Conservation (phyloP, 177 flowering plant genomes). For the Telopea speciosissima region DNA sequence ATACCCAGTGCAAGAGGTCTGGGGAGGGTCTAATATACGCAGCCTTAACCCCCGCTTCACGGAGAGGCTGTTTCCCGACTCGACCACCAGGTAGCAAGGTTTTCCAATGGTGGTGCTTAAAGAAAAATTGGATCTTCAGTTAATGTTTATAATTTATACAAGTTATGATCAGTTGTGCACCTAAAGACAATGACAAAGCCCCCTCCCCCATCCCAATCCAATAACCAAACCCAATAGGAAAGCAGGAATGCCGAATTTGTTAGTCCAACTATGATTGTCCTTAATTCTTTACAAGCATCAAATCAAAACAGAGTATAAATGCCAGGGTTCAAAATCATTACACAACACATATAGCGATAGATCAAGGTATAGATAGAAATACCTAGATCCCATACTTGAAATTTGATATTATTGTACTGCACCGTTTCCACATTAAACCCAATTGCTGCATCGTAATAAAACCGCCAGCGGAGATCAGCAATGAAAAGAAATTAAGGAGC, state of each 20-base stretch:
- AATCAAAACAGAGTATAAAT: too few species aligned
- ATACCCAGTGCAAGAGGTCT: too few species aligned
- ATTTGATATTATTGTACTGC: conserved; percentile 93
- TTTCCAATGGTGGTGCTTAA: not conserved
- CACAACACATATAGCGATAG: not conserved
- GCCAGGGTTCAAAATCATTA: too few species aligned
- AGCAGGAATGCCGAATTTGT: too few species aligned
- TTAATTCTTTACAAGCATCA: too few species aligned
- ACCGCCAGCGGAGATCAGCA: not conserved
- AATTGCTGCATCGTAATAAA: conserved; percentile 56
- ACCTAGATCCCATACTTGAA: conserved; percentile 99
- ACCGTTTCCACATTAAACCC: conserved; percentile 97
- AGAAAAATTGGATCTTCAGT: not conserved
- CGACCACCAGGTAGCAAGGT: too few species aligned
- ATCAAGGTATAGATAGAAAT: conserved; percentile 12
- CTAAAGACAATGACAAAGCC: not conserved
- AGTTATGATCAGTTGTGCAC: not conserved
- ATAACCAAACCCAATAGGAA: too few species aligned
- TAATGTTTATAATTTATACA: not conserved
- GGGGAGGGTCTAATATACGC: too few species aligned
- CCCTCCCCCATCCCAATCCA: not conserved
- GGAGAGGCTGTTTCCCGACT: too few species aligned
- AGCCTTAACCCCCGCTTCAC: too few species aligned
- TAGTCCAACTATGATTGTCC: too few species aligned
- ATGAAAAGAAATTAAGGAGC: not conserved